A percentile compares a stretch with the other conserved stretches of the same genome.
Evolutionary conservation across 202 grass and related monocot species (phyloP).

Genomic region (Sporobolus alterniflorus): DNA sequence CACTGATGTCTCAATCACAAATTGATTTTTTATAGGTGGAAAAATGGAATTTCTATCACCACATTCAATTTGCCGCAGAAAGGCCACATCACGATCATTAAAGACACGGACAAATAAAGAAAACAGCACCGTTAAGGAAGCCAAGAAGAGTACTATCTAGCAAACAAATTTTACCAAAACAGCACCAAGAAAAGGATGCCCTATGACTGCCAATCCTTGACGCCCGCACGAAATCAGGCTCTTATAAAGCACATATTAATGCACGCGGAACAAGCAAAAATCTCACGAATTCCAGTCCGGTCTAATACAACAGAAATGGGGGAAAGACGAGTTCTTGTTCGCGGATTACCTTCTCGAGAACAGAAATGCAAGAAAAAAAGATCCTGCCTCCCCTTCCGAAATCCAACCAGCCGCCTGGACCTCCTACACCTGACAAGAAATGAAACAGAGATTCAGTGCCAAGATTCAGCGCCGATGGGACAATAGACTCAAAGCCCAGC

Average conservation of each 20-base stretch:
- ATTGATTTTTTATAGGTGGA: conserved; percentile 11
- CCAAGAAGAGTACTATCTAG: conserved; percentile 34
- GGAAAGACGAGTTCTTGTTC: not conserved
- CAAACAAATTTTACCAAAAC: conserved; percentile 30
- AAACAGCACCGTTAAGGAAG: conserved; percentile 5
- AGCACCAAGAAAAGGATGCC: not conserved
- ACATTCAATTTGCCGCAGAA: conserved; percentile 40
- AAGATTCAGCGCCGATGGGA: not conserved
- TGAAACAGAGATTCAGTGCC: not conserved
- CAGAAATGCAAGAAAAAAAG: conserved; percentile 18
- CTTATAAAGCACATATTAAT: conserved; percentile 18
- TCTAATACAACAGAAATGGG: conserved; percentile 6
- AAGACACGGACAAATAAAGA: conserved; percentile 27
- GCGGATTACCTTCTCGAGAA: conserved; percentile 21
- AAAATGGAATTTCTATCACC: conserved; percentile 32
- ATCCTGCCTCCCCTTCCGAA: not conserved
- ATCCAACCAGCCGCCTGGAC: not conserved
- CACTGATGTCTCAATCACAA: conserved; percentile 32
- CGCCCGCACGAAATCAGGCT: conserved; percentile 36
- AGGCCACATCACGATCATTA: conserved; percentile 33
- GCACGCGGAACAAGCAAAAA: not conserved
- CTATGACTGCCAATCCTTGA: conserved; percentile 13
- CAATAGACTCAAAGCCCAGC: too few relatives aligned
- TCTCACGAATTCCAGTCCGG: not conserved
- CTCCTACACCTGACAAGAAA: conserved; percentile 1